Conservation (phyloP, 73 alveolate genomes). For the Effrenium voratum region DNA sequence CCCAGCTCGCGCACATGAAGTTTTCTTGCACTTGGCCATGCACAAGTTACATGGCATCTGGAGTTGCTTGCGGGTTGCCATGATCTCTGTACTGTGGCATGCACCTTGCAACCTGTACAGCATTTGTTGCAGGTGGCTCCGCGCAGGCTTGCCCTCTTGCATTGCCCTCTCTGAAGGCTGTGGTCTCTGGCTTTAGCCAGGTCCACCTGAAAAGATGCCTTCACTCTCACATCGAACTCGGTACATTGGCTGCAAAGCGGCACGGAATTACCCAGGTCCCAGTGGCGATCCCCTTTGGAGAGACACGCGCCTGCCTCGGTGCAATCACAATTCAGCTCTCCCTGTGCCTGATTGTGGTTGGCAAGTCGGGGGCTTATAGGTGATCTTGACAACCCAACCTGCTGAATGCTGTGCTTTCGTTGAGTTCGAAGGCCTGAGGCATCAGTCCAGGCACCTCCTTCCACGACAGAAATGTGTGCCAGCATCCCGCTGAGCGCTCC, state of each 20-base stretch:
- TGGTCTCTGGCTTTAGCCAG: too few relatives aligned
- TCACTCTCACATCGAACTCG: too few relatives aligned
- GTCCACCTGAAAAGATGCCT: too few relatives aligned
- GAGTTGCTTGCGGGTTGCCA: not conserved
- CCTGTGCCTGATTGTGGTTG: not conserved
- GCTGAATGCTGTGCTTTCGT: too few relatives aligned
- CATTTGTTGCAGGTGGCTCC: too few relatives aligned
- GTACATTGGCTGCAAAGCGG: too few relatives aligned
- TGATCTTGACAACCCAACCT: too few relatives aligned
- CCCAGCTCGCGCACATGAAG: not conserved
- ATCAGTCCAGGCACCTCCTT: constrained; percentile 34
- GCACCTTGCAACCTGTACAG: too few relatives aligned
- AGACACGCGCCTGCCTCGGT: constrained; percentile 65
- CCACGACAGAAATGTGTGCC: constrained; percentile 83
- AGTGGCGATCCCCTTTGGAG: constrained; percentile 48
- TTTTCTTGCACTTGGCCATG: constrained; percentile 24
- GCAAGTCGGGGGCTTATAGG: too few relatives aligned
- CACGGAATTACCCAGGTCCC: too few relatives aligned
- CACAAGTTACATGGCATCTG: constrained; percentile 23
- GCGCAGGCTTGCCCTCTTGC: too few relatives aligned
- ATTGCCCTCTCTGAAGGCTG: too few relatives aligned
- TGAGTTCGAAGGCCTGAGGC: not conserved
- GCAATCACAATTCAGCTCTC: not conserved
- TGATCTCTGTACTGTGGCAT: not conserved
- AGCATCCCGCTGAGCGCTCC: constrained; percentile 73